These are phyloP conservation scores for Paramecium sexaurelia DNA, from an alignment of 73 alveolate species.

Conservation along the genomic window DNA sequence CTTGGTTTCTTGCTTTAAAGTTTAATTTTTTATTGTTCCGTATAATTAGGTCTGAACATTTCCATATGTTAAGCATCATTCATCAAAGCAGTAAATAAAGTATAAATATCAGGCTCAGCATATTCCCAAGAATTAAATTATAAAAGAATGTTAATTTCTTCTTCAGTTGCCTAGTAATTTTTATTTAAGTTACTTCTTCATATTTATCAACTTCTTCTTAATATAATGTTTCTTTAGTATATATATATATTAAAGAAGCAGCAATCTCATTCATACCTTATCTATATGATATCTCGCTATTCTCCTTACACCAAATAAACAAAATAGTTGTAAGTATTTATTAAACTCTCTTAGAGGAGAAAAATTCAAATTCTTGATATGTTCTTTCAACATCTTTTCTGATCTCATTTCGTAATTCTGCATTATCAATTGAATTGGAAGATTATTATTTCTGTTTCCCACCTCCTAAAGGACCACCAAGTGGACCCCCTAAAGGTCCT, in stretches of 20 bases:
- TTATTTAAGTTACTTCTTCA: neutral
- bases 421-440: neutral
- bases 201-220: neutral
- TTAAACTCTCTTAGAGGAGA: neutral
- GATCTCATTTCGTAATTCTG: constrained; percentile 55
- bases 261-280: constrained; percentile 71
- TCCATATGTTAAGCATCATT: constrained; percentile 64
- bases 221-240: constrained; percentile 47
- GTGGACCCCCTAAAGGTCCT: neutral
- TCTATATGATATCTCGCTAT: constrained; percentile 61
- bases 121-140: constrained; percentile 51
- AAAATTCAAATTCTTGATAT: constrained; percentile 49
- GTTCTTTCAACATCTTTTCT: constrained; percentile 69
- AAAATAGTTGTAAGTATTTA: constrained; percentile 15
- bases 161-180: constrained; percentile 25
- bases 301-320: constrained; percentile 62
- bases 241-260: constrained; percentile 58
- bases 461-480: constrained; percentile 56
- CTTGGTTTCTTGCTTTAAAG: constrained; percentile 52
- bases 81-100: constrained; percentile 19
- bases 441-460: neutral
- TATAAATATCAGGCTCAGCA: constrained; percentile 68
- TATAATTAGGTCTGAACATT: constrained; percentile 67
- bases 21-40: constrained; percentile 48
- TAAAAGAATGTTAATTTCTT: constrained; percentile 35